phyloP scores from a whole-genome alignment of 2,329 filamentous ascomycete species.

The Botryotinia globosa region DNA sequence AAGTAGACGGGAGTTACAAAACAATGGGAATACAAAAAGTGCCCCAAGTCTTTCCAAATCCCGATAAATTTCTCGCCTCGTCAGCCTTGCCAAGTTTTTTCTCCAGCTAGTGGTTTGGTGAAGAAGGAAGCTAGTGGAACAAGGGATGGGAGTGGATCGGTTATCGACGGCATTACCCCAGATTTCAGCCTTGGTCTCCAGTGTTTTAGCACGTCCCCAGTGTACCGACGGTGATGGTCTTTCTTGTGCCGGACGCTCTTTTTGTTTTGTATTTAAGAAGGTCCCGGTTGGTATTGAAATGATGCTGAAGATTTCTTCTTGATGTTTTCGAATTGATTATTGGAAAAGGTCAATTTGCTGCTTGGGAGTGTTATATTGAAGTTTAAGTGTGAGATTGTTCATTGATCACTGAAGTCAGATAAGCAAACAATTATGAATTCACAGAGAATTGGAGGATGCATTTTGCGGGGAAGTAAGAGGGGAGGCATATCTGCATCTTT shows the following conservation, averaged over 20 bases:
- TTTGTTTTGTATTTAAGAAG: not conserved
- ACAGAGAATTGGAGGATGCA: constrained; percentile 12
- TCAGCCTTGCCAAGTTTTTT: constrained; percentile 13
- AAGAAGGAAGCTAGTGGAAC: not conserved
- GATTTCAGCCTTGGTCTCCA: constrained; percentile 15
- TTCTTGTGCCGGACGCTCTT: not conserved
- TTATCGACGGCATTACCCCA: constrained; percentile 16
- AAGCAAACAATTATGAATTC: constrained; percentile 18
- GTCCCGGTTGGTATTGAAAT: not conserved
- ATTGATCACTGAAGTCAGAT: not conserved
- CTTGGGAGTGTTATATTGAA: not conserved
- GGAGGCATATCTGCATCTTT: not conserved
- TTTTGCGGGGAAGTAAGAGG: constrained; percentile 4
- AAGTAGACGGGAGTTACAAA: not conserved
- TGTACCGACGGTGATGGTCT: not conserved
- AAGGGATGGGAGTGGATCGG: not conserved
- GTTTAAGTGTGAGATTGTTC: not conserved
- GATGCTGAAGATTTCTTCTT: not conserved
- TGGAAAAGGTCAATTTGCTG: not conserved
- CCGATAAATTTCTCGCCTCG: constrained; percentile 16
- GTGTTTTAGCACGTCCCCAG: not conserved
- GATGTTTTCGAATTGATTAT: not conserved
- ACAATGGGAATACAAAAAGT: not conserved
- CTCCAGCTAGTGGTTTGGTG: too few relatives aligned
- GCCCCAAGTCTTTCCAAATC: not conserved